Evolutionary conservation across 2,329 filamentous ascomycete genomes (phyloP), one percentile per base, ranked within the genome.

Genomic region (Monosporascus cannonballus): DNA sequence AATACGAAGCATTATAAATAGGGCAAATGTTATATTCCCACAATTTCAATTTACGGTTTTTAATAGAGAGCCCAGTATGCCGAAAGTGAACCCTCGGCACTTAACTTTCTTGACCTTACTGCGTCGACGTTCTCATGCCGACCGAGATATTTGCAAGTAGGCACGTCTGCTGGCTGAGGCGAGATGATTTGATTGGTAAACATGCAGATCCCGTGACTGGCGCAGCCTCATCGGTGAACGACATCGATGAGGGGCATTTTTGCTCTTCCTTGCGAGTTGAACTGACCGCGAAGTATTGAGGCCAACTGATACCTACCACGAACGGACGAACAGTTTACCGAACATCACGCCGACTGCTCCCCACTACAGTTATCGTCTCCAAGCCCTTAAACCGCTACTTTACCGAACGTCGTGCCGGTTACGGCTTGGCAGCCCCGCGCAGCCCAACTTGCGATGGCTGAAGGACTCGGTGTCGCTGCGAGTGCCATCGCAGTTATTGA

Each of bases 401-500:
- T 18, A 39, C 3, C 0, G 17, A 18, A 39, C 1, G 8, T 39
- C 18, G 37, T 18, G 37, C 15, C 37, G 17, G 37, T 39, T 39
- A 39, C 8, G 18, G 18, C 37, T n/a, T 27, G 8, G 8, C 17
- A 39, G 3, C 37, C 1, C 37, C 15, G 17, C 6, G 37, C 17
- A 39, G 17, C 20, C 3, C 20, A 39, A 18, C 27, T 27, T n/a
- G 37, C 37, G 2, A 39, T 39, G 17, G 37, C 17, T 17, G 69
- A 71, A 52, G 63, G 54, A 47, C 60, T 73, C 51, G 65, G 64
- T 36, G 56, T 61, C 11, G 66, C 64, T 20, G 65, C 68, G 56
- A 73, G 64, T 59, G 60, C 72, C 41, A 64, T 71, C 46, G 67
- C 71, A 47, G 67, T 73, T 37, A 54, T 71, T 41, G 65, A 74